A percentile compares a stretch with the other conserved stretches of the same genome.
These are phyloP conservation scores for Rhododendron henanense DNA, from an alignment of 148 eudicot species.

Conservation along the genomic window DNA sequence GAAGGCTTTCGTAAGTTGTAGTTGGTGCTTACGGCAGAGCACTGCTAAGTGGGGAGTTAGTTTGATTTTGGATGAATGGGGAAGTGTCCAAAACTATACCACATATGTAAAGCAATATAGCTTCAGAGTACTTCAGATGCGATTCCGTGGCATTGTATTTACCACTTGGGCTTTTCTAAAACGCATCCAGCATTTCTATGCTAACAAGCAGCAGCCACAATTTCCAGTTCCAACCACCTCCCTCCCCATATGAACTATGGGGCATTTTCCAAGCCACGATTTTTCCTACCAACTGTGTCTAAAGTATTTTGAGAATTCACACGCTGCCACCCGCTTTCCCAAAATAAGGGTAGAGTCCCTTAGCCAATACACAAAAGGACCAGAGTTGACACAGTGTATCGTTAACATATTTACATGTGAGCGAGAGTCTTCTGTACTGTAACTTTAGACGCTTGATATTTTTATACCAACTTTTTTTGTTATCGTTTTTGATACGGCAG, in stretches of 20 bases:
- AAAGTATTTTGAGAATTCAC: neutral
- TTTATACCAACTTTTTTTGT: no score
- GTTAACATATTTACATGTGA: no score
- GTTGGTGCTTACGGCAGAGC: neutral
- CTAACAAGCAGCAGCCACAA: neutral
- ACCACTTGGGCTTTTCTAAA: neutral
- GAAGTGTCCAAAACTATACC: neutral
- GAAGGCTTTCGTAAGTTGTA: neutral
- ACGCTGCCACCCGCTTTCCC: neutral
- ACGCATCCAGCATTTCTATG: neutral
- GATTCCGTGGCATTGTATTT: neutral
- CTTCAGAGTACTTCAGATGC: neutral
- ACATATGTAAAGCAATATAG: neutral
- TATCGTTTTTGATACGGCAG: no score
- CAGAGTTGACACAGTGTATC: no score
- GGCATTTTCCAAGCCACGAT: neutral
- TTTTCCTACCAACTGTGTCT: neutral
- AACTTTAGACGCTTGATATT: no score
- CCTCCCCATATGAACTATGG: neutral
- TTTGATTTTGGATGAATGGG: neutral
- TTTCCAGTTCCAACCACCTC: neutral
- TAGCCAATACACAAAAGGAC: no score
- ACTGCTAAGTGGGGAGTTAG: neutral
- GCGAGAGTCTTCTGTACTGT: no score
- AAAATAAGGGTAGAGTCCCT: no score